Evolutionary conservation across 2,329 filamentous ascomycete species (phyloP), one percentile per base, ranked within the genome.

Genomic region (Aspergillus novoparasiticus): DNA sequence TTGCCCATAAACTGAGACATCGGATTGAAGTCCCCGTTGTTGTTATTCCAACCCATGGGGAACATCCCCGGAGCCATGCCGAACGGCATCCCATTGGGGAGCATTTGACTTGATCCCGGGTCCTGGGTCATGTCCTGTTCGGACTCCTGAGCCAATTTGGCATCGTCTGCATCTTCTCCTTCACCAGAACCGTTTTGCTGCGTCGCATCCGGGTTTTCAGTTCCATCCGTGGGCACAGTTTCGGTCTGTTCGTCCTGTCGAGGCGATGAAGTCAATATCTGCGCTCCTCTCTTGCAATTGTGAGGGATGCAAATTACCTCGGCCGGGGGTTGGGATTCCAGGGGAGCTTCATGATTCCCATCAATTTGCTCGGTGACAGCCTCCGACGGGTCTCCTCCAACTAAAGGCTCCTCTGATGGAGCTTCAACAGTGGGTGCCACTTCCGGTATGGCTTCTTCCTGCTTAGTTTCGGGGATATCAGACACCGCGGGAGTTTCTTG

Each of bases 1-100:
- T 82, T 83, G 45, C 76, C 73, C 80, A 84, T 82, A 68, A 83
- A 83, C 58, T 92, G 90, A 88, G 94, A 92, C 83, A 86, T 85
- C 26, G 90, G 88, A 73, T 88, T 90, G 78, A 91, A 89, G 71
- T 90, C 88, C 62, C 85, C 86, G 66, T 77, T 80, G 63, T 84
- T 84, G 72, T 86, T 87, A 73, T 83, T 68, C 68, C 68, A 90
- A 72, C 84, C 85, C 84, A 89, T 87, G 30, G 84, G 75, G 68
- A 89, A 88, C 66, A 79, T 80, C 64, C 82, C 76, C 16, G 76
- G 69, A 65, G 78, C 78, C 71, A 84, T 82, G 21, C 80, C 82
- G 66, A 80, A 79, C 61, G 77, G 76, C 70, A 77, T 75, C 36
- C 70, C 69, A 60, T 72, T 76, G 36, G 66, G 62, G 26, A 67